Evolutionary conservation across 805 yeast species (phyloP).

Genomic region (Kazachstania viticola): DNA sequence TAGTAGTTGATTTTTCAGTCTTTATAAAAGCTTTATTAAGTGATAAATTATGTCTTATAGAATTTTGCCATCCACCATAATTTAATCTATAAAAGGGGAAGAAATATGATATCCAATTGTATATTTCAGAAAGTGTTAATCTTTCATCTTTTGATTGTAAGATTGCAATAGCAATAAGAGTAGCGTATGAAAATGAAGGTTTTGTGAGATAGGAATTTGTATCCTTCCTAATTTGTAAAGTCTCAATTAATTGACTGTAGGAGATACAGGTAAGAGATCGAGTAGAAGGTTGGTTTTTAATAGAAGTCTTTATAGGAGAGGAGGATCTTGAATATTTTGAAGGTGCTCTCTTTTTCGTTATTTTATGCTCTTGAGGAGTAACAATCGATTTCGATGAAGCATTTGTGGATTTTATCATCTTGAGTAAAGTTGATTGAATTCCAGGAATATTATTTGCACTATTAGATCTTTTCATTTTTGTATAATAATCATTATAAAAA

Average conservation of each 20-base stretch:
- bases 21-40: constrained; percentile 84
- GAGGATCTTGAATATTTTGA: no score
- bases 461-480: no score
- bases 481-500: no score
- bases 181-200: constrained; percentile 90
- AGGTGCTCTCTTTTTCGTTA: no score
- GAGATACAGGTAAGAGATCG: not conserved
- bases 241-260: not conserved
- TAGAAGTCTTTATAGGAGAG: no score
- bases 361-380: no score
- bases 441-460: no score
- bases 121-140: constrained; percentile 70
- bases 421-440: no score
- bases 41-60: constrained; percentile 89
- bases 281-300: no score
- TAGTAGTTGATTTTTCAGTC: constrained; percentile 75
- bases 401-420: no score
- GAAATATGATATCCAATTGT: constrained; percentile 80
- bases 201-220: constrained; percentile 28
- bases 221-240: not conserved
- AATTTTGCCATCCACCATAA: constrained; percentile 93
- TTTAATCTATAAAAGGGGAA: constrained; percentile 70
- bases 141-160: constrained; percentile 63
- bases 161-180: constrained; percentile 86
- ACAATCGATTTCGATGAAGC: no score